Base-by-base conservation (phyloP, 768 basidiomycete genomes). In the Suillus sp. region DNA sequence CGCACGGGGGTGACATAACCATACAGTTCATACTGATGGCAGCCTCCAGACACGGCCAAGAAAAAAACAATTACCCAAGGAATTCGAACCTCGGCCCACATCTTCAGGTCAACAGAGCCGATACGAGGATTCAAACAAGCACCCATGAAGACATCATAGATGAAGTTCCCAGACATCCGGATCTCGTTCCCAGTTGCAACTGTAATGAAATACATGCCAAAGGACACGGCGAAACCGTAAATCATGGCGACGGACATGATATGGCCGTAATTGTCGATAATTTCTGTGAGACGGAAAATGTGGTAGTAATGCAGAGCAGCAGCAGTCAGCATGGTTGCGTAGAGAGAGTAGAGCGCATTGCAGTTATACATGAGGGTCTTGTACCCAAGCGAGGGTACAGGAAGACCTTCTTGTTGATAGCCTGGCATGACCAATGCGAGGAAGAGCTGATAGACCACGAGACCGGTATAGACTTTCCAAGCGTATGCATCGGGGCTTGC, bases 101-200 rank as follows among this genome's bases (percentile, higher is more conserved):
- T 98, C 78, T 99, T 99, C 71, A 99, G 79, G 77, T 99, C 96
- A 65, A 99, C 84, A 22, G 84, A 81, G 8, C 95, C 95, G 65
- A 99, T 83, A 63, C 96, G 88, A 8, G 97, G 97, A 78, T 99
- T 99, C 66, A 99, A 81, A 59, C 84, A 84, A 45, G 95, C 95
- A 51, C 96, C 96, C 96, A 98, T 97, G 78, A 96, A 97, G 64
- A 94, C 89, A 68, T 97, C 95, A 73, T 99, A 99, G 69, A 96
- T 83, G 77, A 92, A 86, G 79, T 86, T 96, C 51, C 93, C 95
- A n/a, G 91, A 94, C 92, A 97, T 96, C 66, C 97, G 86, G 57
- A 96, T 88, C 65, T 90, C 85, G 69, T 88, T 89, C 2, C 92
- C 91, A 42, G 89, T 89, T 14, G 83, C 79, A 66, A 96, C 83